Percentiles rank a stretch among this genome's conserved stretches.
Conservation (phyloP, 495 filamentous ascomycete species). For the Extremus antarcticus region DNA sequence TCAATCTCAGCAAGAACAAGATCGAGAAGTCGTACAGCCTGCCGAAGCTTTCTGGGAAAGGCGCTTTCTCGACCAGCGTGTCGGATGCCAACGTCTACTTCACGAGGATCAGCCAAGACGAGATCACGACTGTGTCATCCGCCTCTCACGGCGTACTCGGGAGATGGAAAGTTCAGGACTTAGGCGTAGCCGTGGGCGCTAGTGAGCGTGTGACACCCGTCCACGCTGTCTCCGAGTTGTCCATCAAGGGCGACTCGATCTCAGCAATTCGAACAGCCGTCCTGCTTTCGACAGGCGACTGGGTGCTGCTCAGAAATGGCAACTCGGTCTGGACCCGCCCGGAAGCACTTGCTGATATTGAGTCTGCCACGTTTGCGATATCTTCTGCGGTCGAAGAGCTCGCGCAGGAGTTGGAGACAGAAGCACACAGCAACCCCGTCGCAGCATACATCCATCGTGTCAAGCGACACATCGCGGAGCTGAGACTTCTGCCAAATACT, state of each 20-base stretch:
- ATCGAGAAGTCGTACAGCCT: constrained; percentile 67
- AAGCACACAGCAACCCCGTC: constrained; percentile 68
- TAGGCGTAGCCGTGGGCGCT: constrained; percentile 1
- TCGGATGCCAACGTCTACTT: constrained; percentile 78
- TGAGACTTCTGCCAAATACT: constrained; percentile 68
- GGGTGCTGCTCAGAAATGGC: constrained; percentile 74
- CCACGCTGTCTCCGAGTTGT: constrained; percentile 73
- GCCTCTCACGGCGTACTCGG: constrained; percentile 62
- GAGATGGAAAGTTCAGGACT: constrained; percentile 47
- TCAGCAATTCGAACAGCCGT: constrained; percentile 71
- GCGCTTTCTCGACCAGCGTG: constrained; percentile 69
- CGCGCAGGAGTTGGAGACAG: constrained; percentile 68
- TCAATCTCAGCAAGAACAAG: constrained; percentile 53
- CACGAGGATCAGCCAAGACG: constrained; percentile 61
- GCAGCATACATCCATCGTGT: constrained; percentile 81
- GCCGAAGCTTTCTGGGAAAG: constrained; percentile 53
- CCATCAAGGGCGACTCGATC: constrained; percentile 48
- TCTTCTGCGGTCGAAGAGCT: constrained; percentile 54
- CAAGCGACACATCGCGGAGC: constrained; percentile 67
- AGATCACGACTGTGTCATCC: constrained; percentile 64
- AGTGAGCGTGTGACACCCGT: constrained; percentile 29
- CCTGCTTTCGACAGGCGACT: constrained; percentile 59
- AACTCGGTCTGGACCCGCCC: constrained; percentile 66
- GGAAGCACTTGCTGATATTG: constrained; percentile 65
- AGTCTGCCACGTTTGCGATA: constrained; percentile 71